Percentiles rank a stretch among this genome's conserved stretches.
phyloP scores from a whole-genome alignment of 768 basidiomycete species.

The Kockovaella imperatae region DNA sequence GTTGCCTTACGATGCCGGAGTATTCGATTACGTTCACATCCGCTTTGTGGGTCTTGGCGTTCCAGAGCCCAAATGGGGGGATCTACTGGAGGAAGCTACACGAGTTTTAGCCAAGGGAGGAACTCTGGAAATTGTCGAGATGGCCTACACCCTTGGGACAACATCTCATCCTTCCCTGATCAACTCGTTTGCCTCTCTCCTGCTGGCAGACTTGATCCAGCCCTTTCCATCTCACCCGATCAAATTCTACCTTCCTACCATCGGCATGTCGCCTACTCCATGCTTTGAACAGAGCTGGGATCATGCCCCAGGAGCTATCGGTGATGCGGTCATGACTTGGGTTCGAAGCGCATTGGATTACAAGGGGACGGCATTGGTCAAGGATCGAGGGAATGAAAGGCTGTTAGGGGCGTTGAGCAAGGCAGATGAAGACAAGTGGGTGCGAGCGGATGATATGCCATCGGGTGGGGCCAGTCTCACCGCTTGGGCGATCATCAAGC shows the following conservation, averaged over 20 bases:
- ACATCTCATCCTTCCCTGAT: conserved; percentile 13
- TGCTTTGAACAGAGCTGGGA: conserved; percentile 9
- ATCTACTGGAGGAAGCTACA: conserved; percentile 35
- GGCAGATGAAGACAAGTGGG: too few relatives aligned
- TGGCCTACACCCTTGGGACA: conserved; percentile 23
- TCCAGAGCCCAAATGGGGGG: conserved; percentile 35
- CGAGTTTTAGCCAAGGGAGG: conserved; percentile 38
- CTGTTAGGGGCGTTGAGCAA: too few relatives aligned
- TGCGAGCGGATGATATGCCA: too few relatives aligned
- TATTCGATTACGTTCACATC: conserved; percentile 42
- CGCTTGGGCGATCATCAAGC: too few relatives aligned
- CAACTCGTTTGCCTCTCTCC: conserved; percentile 28
- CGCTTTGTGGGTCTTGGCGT: conserved; percentile 38
- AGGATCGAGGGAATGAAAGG: neutral
- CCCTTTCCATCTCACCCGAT: conserved; percentile 27
- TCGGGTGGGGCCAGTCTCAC: too few relatives aligned
- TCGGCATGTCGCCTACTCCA: conserved; percentile 7
- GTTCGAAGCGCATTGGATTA: conserved; percentile 23
- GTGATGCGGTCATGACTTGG: conserved; percentile 20
- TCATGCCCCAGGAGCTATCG: conserved; percentile 7
- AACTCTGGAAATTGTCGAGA: conserved; percentile 30
- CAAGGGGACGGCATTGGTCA: conserved; percentile 14
- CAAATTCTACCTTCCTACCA: conserved; percentile 24
- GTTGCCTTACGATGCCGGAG: conserved; percentile 41
- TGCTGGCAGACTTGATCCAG: conserved; percentile 32